These are phyloP conservation scores for Aspergillus eucalypticola DNA, from an alignment of 2,329 filamentous ascomycete species.

Conservation along the genomic window DNA sequence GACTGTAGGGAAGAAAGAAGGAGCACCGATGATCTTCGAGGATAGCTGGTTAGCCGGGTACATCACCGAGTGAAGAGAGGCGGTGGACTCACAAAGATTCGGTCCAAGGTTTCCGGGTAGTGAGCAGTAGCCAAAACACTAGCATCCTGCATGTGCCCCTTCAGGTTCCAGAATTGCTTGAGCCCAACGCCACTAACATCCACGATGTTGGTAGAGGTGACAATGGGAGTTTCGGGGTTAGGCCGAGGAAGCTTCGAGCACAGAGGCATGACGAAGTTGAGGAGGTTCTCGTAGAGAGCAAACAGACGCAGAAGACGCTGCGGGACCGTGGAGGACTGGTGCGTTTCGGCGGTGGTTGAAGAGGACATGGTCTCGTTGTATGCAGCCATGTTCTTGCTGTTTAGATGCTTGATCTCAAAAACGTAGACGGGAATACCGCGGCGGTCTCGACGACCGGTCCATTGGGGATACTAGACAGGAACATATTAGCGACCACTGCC, in stretches of 20 bases:
- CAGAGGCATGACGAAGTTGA: constrained; percentile 80
- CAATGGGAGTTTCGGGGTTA: constrained; percentile 78
- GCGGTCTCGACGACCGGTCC: constrained; percentile 86
- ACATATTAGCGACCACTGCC: background rate
- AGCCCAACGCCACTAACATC: constrained; percentile 85
- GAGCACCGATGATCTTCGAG: constrained; percentile 76
- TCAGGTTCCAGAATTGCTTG: constrained; percentile 95
- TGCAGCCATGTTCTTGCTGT: constrained; percentile 74
- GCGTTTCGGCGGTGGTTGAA: constrained; percentile 57
- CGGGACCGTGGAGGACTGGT: constrained; percentile 58
- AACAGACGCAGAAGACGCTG: constrained; percentile 82
- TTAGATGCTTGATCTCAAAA: constrained; percentile 80
- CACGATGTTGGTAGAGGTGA: constrained; percentile 90
- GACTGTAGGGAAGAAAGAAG: constrained; percentile 85
- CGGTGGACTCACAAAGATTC: constrained; percentile 62
- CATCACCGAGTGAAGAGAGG: background rate
- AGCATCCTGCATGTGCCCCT: constrained; percentile 90
- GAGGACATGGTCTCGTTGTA: constrained; percentile 63
- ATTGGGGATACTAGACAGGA: constrained; percentile 76
- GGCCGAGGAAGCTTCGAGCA: constrained; percentile 77
- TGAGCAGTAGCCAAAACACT: constrained; percentile 85
- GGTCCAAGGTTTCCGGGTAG: constrained; percentile 90
- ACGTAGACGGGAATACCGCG: constrained; percentile 91
- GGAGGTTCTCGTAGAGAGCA: constrained; percentile 90
- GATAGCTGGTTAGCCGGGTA: background rate